phyloP scores from a whole-genome alignment of 176 grass and related monocot genomes.

The Zizania latifolia region DNA sequence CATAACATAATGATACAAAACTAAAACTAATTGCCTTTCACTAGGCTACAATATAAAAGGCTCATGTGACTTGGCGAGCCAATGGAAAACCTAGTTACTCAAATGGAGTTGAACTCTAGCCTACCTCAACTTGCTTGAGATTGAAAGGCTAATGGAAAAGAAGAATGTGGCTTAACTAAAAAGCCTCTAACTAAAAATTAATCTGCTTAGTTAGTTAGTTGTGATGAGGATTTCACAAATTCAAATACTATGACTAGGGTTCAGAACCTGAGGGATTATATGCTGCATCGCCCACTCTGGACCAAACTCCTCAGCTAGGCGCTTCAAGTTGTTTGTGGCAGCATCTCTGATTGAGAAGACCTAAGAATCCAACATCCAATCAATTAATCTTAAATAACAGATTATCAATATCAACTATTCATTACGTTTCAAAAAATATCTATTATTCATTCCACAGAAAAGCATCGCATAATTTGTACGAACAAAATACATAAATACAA shows the following conservation, averaged over 20 bases:
- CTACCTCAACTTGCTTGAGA: no score
- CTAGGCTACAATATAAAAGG: not conserved
- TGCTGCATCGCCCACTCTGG: slow-evolving; percentile 97
- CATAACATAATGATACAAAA: no score
- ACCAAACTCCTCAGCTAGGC: slow-evolving; percentile 86
- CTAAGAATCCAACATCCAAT: slow-evolving; percentile 33
- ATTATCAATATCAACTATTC: not conserved
- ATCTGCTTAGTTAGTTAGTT: not conserved
- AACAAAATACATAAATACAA: not conserved
- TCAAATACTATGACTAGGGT: not conserved
- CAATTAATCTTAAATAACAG: not conserved
- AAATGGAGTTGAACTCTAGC: no score
- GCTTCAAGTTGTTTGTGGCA: slow-evolving; percentile 88
- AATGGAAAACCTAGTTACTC: no score
- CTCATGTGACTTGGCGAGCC: not conserved
- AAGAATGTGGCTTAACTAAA: no score
- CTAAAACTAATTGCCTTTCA: not conserved
- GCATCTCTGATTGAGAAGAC: slow-evolving; percentile 96
- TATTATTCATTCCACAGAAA: not conserved
- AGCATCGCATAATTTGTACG: not conserved
- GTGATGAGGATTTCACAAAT: not conserved
- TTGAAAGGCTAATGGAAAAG: no score
- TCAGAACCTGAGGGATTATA: slow-evolving; percentile 77
- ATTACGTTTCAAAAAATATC: not conserved
- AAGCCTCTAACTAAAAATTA: not conserved